Evolutionary conservation across 176 grass and related monocot species (phyloP), one percentile per base, ranked within the genome.

Genomic region (Avena atlantica): DNA sequence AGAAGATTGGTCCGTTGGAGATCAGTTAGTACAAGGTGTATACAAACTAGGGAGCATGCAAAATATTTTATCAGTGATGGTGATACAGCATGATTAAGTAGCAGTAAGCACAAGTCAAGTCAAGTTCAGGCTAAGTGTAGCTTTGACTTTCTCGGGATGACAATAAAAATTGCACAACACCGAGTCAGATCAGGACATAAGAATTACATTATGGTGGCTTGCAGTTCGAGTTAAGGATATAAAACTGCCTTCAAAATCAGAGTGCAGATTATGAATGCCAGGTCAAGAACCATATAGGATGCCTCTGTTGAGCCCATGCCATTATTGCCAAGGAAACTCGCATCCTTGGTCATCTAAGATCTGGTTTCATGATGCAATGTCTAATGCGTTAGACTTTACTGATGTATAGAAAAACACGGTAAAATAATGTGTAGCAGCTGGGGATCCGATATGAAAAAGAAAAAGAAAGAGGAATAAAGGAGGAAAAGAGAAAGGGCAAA

Each of bases 141-240:
- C 63, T 87, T 91, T 91, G 84, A 87, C 83, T 71, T 24, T 85
- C 70, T 64, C 15, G 17, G 77, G 70, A 78, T 78, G 87, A 23
- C 65, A 83, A 65, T 53, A 70, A 0, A 24, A 78, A 64, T 37
- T 55, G 69, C 20, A 67, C 11, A 25, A 4, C 58, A 75, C 59
- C 67, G 25, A 44, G 76, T 81, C 58, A 37, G 40, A 76, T 84
- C 68, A 76, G 84, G 49, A 50, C 50, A 81, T 12, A 51, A 88
- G 52, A 10, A 69, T 44, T 75, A 87, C 59, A 81, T 25, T 69
- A 67, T 21, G 20, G 20, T 68, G 21, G n/a, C 65, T 80, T 78
- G 24, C 8, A 12, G 16, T n/a, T 84, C 14, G 59, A 84, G 51
- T 34, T 11, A 20, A 84, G 62, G 25, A n/a, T 75, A 49, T 14